Evolutionary conservation across 768 basidiomycete genomes (phyloP), one percentile per base, ranked within the genome.

Genomic region (Mycena polygramma): DNA sequence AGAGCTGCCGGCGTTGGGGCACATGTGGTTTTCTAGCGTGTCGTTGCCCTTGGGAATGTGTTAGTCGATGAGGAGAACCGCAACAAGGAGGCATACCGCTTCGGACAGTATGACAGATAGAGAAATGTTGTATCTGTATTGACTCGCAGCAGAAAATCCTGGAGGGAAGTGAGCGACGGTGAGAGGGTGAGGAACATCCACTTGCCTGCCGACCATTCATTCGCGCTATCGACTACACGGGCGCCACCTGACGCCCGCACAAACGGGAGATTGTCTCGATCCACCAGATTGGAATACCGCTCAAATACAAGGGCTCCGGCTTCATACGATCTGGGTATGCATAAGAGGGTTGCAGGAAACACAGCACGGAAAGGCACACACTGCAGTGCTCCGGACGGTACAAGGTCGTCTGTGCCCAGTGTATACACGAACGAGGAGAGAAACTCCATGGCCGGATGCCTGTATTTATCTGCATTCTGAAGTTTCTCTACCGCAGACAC

Each of bases 161-260:
- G 60, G 3, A 45, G 35, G 4, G 45, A 14, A 19, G 24, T 59
- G 5, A 72, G 37, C 5, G 43, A 9, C 14, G 24, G 36, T 1
- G 45, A 45, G 26, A n/a, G 10, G 22, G n/a, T 22, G 43, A 36
- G 17, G 49, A 39, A 22, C 17, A 69, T 45, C 57, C 7, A 19
- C 24, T 41, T 54, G 90, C 93, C 94, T 68, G 82, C 81, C 7
- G 86, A 86, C 93, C 94, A 95, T 74, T 93, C 93, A 8, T 76
- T 81, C 1, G 93, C 93, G 22, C 91, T 90, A 20, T 86, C 78
- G 4, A 94, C 82, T 6, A 94, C 92, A 17, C 94, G 87, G 11
- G 81, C 75, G 3, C 85, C 84, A 19, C 85, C 83, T 1, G 87
- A 85, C 0, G 88, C 80, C 17, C 89, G 81, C 7, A 89, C 81